phyloP scores from a whole-genome alignment of 306 rosid genomes.

The Quercus aquifolioides region DNA sequence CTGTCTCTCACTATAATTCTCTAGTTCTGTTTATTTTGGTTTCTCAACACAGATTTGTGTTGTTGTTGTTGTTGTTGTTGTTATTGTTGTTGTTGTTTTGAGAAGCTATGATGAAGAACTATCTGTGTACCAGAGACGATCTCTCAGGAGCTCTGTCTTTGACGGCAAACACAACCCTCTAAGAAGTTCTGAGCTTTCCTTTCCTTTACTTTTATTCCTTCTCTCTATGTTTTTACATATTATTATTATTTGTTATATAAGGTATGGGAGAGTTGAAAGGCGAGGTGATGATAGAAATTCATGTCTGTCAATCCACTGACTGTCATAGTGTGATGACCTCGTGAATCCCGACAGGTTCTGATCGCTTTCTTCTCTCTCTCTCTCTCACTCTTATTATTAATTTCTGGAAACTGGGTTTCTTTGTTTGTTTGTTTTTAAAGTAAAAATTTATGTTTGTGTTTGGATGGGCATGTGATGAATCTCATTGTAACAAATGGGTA shows the following conservation, averaged over 20 bases:
- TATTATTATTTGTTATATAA: not conserved
- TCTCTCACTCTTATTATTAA: too few relatives aligned
- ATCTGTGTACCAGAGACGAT: slow-evolving; percentile 53
- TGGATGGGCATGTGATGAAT: not conserved
- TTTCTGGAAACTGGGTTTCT: not conserved
- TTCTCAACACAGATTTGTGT: too few relatives aligned
- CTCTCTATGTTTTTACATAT: not conserved
- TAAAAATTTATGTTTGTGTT: not conserved
- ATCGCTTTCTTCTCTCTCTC: slow-evolving; percentile 34
- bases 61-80: not conserved
- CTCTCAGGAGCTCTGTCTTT: slow-evolving; percentile 32
- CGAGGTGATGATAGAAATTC: slow-evolving; percentile 72
- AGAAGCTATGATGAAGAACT: slow-evolving; percentile 59
- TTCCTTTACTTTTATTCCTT: not conserved
- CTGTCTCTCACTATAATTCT: not conserved
- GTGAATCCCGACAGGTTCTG: slow-evolving; percentile 99
- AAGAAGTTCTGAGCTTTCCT: slow-evolving; percentile 94
- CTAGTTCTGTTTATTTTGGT: not conserved
- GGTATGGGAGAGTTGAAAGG: slow-evolving; percentile 9
- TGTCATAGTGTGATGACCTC: slow-evolving; percentile 44
- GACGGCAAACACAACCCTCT: slow-evolving; percentile 86
- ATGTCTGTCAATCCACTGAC: slow-evolving; percentile 87
- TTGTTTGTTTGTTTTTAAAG: not conserved
- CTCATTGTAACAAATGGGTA: not conserved
- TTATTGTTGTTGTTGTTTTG: not conserved